Base-by-base conservation (phyloP, 768 basidiomycete species). In the Lactarius vividus region DNA sequence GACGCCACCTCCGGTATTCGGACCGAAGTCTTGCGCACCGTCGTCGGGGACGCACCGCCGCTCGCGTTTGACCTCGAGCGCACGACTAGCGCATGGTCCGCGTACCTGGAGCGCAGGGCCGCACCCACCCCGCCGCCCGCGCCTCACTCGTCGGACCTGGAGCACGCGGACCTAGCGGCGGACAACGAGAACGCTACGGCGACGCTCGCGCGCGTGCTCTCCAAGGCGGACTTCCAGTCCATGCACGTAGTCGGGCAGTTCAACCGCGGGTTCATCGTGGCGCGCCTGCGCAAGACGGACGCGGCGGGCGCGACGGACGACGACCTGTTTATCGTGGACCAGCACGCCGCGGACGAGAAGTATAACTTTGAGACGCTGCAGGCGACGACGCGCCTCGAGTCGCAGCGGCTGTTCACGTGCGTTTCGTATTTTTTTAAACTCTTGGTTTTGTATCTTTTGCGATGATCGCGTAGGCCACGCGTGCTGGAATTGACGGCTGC, bases 311-410 rank as follows among this genome's bases (percentile, higher is more conserved):
- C 55, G 31, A 65, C 44, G 15, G 79, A 86, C 77, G 96, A 98
- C 73, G 96, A 99, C 72, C 79, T 99, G 49, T 98, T 98, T 77
- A 94, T 99, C 68, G 84, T 98, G 20, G 96, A 98, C 72, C 96
- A 98, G 74, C 96, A 98, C 75, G 96, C 96, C 5, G 88, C 93
- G 6, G 97, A 99, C 76, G 97, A 98, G 77, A 98, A 98, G 79
- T 98, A 92, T 77, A 98, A 98, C 74, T 98, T 98, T 73, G 97
- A 98, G 80, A 91, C 85, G 1, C 77, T 98, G 64, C 96, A 98
- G 75, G 82, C 85, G 69, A 94, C 88, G n/a, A 98, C 96, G 13
- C 84, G 83, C 59, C 95, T 99, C 64, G 84, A 91, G 70, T 92
- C 91, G 2, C 96, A 98, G 72, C 86, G 80, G 66, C 79, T 98